Evolutionary conservation across 2,329 filamentous ascomycete genomes (phyloP).

Genomic region (Chlorencoelia australis): DNA sequence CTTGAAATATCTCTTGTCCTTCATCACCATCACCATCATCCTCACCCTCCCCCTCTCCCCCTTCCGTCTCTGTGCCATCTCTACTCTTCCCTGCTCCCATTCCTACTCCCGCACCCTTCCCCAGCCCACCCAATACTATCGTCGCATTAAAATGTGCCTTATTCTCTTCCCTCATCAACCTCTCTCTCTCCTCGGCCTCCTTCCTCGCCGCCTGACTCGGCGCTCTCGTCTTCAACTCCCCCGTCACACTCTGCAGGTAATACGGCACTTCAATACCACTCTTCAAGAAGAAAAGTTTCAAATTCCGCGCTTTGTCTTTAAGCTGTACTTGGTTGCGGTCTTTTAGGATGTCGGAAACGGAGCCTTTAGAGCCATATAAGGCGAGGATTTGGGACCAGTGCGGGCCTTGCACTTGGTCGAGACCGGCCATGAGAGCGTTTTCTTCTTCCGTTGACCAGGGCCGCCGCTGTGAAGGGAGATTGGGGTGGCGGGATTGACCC

Average conservation of each 20-base stretch:
- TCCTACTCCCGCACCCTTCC: constrained; percentile 15
- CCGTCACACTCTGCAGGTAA: constrained; percentile 78
- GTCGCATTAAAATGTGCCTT: constrained; percentile 51
- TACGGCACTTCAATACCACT: constrained; percentile 84
- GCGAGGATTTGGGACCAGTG: constrained; percentile 90
- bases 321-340: constrained; percentile 86
- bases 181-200: constrained; percentile 54
- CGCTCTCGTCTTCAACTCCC: constrained; percentile 77
- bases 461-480: constrained; percentile 48
- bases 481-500: constrained; percentile 37
- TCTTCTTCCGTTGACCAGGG: constrained; percentile 88
- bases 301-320: constrained; percentile 83
- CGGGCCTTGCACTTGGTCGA: constrained; percentile 81
- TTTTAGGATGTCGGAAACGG: constrained; percentile 72
- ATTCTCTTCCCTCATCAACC: constrained; percentile 48
- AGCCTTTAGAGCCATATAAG: constrained; percentile 71
- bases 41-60: background rate
- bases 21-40: background rate
- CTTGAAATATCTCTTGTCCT: background rate
- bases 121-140: constrained; percentile 38
- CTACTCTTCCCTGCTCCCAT: constrained; percentile 1
- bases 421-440: constrained; percentile 77
- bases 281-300: constrained; percentile 88
- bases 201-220: constrained; percentile 63
- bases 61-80: background rate